Percentiles rank a stretch among this genome's conserved stretches.
phyloP scores from a whole-genome alignment of 177 flowering plant species.

The Vitis hybrid region DNA sequence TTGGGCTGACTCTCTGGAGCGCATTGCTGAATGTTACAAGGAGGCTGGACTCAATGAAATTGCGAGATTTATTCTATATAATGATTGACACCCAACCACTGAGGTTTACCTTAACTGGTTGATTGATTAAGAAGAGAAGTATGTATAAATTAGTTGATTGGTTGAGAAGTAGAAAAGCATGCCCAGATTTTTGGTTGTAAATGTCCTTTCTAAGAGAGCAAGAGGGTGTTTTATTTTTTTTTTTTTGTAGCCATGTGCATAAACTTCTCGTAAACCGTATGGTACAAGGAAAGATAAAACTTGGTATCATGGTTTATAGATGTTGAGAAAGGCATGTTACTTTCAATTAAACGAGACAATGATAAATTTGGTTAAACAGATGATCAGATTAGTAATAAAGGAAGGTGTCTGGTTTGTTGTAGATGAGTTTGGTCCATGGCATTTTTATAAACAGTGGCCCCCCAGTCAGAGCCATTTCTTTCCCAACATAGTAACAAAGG shows the following conservation, averaged over 20 bases:
- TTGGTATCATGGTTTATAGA: background rate
- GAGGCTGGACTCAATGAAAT: slow-evolving; percentile 74
- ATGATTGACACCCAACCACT: slow-evolving; percentile 31
- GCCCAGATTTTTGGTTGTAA: background rate
- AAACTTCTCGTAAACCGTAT: background rate
- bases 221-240: too few species aligned
- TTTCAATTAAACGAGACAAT: background rate
- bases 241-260: background rate
- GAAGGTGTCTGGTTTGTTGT: too few species aligned
- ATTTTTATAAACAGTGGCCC: too few species aligned
- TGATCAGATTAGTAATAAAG: too few species aligned
- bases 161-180: too few species aligned
- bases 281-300: background rate
- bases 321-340: background rate
- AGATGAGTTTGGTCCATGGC: too few species aligned
- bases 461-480: too few species aligned
- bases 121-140: too few species aligned
- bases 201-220: background rate
- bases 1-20: slow-evolving; percentile 66
- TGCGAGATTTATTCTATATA: slow-evolving; percentile 63
- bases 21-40: slow-evolving; percentile 71
- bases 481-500: too few species aligned
- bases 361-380: too few species aligned
- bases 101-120: too few species aligned
- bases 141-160: too few species aligned